phyloP scores from a whole-genome alignment of 768 basidiomycete species.

The Amanita phalloides region DNA sequence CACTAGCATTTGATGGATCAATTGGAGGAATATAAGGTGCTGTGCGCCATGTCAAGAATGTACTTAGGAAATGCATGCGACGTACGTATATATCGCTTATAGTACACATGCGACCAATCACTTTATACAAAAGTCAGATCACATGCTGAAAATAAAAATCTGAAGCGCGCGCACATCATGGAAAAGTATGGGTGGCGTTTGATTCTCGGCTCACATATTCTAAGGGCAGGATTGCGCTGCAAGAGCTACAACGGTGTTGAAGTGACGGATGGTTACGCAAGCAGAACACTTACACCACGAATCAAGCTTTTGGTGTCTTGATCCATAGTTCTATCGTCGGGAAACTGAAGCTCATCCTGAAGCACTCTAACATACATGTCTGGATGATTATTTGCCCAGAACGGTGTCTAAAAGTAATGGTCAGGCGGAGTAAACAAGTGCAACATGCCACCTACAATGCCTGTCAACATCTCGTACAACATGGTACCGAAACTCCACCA shows the following conservation, averaged over 20 bases:
- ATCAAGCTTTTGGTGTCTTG: constrained; percentile 92
- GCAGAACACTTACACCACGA: constrained; percentile 60
- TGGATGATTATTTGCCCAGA: constrained; percentile 87
- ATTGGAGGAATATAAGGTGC: constrained; percentile 91
- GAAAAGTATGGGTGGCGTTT: constrained; percentile 94
- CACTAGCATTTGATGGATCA: constrained; percentile 83
- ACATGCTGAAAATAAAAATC: not conserved
- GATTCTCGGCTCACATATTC: constrained; percentile 89
- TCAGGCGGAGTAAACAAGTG: constrained; percentile 1
- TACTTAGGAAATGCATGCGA: constrained; percentile 13
- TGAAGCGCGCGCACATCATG: constrained; percentile 57
- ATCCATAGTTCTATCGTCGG: constrained; percentile 87
- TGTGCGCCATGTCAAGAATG: constrained; percentile 16
- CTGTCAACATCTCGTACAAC: constrained; percentile 95
- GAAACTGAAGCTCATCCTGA: constrained; percentile 84
- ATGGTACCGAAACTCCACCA: constrained; percentile 99
- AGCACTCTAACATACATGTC: constrained; percentile 93
- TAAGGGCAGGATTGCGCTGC: constrained; percentile 83
- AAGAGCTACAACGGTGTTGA: constrained; percentile 48
- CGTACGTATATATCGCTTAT: constrained; percentile 88
- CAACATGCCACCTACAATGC: constrained; percentile 44
- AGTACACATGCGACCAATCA: constrained; percentile 91
- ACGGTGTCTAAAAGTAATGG: constrained; percentile 56
- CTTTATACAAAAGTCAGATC: constrained; percentile 26
- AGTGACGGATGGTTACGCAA: constrained; percentile 7